Base-by-base conservation (phyloP, 176 grass and related monocot genomes). In the Aegilops sharonensis region DNA sequence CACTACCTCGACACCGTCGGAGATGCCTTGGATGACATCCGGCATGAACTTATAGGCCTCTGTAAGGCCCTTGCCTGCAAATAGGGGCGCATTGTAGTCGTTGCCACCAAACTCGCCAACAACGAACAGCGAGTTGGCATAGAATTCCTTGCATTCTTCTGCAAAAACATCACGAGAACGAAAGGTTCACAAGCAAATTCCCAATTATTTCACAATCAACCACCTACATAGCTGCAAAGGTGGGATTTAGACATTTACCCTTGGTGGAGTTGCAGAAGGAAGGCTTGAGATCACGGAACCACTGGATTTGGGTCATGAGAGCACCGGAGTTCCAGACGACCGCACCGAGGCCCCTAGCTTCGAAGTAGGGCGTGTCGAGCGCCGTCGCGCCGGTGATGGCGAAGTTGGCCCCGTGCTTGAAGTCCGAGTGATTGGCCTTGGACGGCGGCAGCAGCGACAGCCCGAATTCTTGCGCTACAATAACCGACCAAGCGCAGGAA, bases 361-460 rank as follows among this genome's bases (percentile, higher is more conserved):
- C 87, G 75, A 97, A 97, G 87, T 91, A 97, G 30, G 88, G 89
- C 78, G 90, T 94, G 69, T 90, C 87, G 10, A 97, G 91, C 24
- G 95, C 90, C n/a, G 95, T 97, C 47, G 92, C 95, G 50, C 92
- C 92, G 30, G 95, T 97, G 88, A 94, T 92, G 85, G 95, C 95
- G 75, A 97, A 97, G 88, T 97, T 97, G 67, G 92, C 95, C 34
- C 95, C 95, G 65, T 93, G 42, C 40, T 25, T 75, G 24, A 75
- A 47, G 72, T 75, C 72, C 13, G 36, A 40, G 24, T 15, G 43
- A 68, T 89, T 88, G 25, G 76, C 37, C 77, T 91, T 94, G 50
- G 95, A 97, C 40, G 95, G 90, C 85, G 95, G 92, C 62, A 88
- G 24, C 14, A 75, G 72, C 43, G 43, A 45, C 24, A 75, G 1